Evolutionary conservation across 495 filamentous ascomycete genomes (phyloP).

Genomic region (Penicillium daleae): DNA sequence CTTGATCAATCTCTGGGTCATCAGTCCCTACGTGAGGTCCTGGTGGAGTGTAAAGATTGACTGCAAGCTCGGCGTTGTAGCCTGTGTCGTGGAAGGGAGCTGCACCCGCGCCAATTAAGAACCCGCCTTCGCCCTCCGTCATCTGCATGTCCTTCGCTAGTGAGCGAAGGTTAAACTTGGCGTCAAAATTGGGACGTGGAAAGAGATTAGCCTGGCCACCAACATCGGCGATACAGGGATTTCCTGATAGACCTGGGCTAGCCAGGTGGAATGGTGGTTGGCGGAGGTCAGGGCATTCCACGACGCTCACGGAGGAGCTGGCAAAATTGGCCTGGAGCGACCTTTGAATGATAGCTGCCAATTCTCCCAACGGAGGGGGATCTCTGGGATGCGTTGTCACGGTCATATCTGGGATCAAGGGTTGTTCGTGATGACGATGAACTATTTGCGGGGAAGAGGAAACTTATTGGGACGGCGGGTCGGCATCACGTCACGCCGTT

Average conservation of each 20-base stretch:
- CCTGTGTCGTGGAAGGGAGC: conserved; percentile 47
- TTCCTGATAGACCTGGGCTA: conserved; percentile 39
- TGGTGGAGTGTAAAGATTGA: conserved; percentile 35
- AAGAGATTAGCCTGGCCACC: conserved; percentile 42
- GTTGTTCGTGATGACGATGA: conserved; percentile 1
- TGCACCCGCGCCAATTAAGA: conserved; percentile 41
- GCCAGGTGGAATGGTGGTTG: conserved; percentile 42
- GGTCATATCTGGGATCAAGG: conserved; percentile 11
- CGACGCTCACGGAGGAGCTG: conserved; percentile 26
- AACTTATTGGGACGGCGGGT: background rate
- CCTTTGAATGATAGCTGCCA: conserved; percentile 26
- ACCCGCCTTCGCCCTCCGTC: conserved; percentile 23
- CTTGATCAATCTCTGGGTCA: conserved; percentile 16
- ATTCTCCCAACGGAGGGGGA: conserved; percentile 34
- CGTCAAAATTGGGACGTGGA: conserved; percentile 34
- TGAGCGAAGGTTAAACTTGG: conserved; percentile 35
- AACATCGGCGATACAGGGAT: conserved; percentile 41
- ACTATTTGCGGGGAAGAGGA: conserved; percentile 1
- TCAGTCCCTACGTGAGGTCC: conserved; percentile 19
- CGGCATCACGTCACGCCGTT: background rate
- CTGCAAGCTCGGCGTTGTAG: conserved; percentile 42
- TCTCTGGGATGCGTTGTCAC: conserved; percentile 19
- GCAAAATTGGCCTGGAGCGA: conserved; percentile 35
- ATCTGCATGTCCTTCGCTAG: conserved; percentile 41
- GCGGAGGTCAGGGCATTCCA: conserved; percentile 41